Evolutionary conservation across 352 stramenopile genomes (phyloP), one percentile per base, ranked within the genome.

Genomic region (Phytophthora citrophthora): DNA sequence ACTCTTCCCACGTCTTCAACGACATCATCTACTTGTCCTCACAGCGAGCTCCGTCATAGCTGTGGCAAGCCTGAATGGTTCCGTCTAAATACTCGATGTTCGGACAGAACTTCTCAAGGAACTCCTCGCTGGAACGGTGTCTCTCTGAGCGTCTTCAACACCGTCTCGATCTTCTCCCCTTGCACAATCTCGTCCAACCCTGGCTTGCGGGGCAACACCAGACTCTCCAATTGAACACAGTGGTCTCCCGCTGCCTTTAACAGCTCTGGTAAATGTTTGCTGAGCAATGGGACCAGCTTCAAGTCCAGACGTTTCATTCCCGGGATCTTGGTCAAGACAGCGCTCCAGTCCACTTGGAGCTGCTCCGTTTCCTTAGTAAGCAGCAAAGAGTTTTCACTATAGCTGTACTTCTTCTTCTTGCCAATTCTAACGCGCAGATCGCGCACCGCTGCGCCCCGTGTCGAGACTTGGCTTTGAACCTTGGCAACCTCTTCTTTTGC

Each of bases 61-160:
- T 13, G 1, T 34, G 12, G 9, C 62, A 24, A 11, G 51, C 51
- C 6, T 64, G n/a, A 23, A 54, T 45, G 24, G 50, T 40, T 11
- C 49, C 64, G 45, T 76, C 58, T 46, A 73, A 45, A 15, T 58
- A 57, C 51, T 73, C 63, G 4, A 73, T 43, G 5, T 61, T 44
- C 5, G 64, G 68, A 34, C 68, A 73, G 9, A 51, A 70, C n/a
- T 59, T 12, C 1, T 70, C 59, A 3, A 76, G 7, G 27, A 68
- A 73, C n/a, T 63, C 58, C 4, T 23, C 57, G 3, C 29, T 64
- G 8, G 24, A 50, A 7, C 27, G 38, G 10, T 45, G 20, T 0
- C 50, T 45, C 12, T 71, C 45, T 1, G 3, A 77, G 13, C 8
- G 38, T 39, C 5, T 7, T 9, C 29, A 75, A 54, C 6, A 75